A percentile compares a stretch with the other conserved stretches of the same genome.
Evolutionary conservation across 2,329 filamentous ascomycete species (phyloP).

Genomic region (Immersiporthe knoxdaviesiana): DNA sequence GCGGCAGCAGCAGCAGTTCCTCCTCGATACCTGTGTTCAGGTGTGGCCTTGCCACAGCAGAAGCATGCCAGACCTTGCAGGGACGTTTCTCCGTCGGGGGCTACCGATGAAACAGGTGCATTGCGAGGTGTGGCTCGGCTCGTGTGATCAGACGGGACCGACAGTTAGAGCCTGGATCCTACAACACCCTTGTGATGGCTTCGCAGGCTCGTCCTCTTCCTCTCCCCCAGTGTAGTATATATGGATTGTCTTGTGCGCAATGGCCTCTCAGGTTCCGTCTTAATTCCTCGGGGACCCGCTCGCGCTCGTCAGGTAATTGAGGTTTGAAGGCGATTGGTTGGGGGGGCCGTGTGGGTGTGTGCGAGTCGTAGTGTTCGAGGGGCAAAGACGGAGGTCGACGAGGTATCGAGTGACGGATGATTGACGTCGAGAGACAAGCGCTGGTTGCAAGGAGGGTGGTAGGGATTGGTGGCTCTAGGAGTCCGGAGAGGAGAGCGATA

Average conservation of each 20-base stretch:
- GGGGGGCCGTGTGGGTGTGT: neutral
- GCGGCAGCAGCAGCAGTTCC: too few species aligned
- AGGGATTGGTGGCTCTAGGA: neutral
- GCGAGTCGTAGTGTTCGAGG: neutral
- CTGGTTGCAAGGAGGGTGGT: neutral
- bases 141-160: neutral
- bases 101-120: conserved; percentile 21
- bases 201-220: neutral
- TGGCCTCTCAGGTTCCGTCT: neutral
- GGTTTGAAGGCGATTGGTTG: neutral
- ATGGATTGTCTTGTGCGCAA: neutral
- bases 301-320: neutral
- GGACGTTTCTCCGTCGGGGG: conserved; percentile 18
- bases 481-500: neutral
- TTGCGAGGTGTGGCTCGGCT: conserved; percentile 16
- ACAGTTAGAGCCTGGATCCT: neutral
- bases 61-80: conserved; percentile 15
- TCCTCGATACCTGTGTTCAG: conserved; percentile 1
- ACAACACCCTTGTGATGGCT: neutral
- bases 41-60: neutral
- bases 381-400: neutral
- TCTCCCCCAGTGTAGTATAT: neutral
- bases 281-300: neutral
- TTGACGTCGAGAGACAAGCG: neutral
- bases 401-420: neutral